phyloP scores from a whole-genome alignment of 2,329 filamentous ascomycete genomes.

The Sporothrix curviconia region DNA sequence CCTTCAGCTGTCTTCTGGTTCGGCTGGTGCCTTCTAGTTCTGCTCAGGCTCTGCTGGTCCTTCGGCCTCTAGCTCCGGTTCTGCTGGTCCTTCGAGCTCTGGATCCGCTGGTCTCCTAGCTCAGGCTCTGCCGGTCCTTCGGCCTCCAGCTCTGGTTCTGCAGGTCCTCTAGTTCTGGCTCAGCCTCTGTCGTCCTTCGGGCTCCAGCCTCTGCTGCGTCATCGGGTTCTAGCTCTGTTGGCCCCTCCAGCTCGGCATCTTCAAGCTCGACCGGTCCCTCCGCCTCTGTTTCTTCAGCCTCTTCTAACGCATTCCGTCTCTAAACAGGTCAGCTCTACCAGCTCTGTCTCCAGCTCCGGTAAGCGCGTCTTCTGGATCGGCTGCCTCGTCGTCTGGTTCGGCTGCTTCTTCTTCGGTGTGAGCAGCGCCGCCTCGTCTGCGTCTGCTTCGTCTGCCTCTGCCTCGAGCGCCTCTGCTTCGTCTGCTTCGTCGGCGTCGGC shows the following conservation, averaged over 20 bases:
- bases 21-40: too few species aligned
- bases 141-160: neutral
- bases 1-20: too few species aligned
- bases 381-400: neutral
- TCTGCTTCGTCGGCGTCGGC: neutral
- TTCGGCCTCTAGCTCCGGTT: neutral
- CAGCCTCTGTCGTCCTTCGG: slow-evolving; percentile 1
- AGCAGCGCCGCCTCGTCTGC: neutral
- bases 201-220: too few species aligned
- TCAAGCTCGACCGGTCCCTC: neutral
- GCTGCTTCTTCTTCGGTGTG: neutral
- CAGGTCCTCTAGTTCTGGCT: too few species aligned
- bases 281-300: neutral
- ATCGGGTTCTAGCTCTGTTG: neutral
- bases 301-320: too few species aligned
- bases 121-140: neutral
- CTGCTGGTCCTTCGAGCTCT: neutral
- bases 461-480: neutral
- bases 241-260: neutral
- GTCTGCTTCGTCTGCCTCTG: neutral
- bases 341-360: too few species aligned
- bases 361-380: neutral
- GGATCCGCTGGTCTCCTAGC: neutral
- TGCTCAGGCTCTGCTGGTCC: neutral
- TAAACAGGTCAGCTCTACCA: too few species aligned